Percentiles rank a stretch among this genome's conserved stretches.
Conservation (phyloP, 2,329 filamentous ascomycete genomes). For the Scedosporium apiospermum region DNA sequence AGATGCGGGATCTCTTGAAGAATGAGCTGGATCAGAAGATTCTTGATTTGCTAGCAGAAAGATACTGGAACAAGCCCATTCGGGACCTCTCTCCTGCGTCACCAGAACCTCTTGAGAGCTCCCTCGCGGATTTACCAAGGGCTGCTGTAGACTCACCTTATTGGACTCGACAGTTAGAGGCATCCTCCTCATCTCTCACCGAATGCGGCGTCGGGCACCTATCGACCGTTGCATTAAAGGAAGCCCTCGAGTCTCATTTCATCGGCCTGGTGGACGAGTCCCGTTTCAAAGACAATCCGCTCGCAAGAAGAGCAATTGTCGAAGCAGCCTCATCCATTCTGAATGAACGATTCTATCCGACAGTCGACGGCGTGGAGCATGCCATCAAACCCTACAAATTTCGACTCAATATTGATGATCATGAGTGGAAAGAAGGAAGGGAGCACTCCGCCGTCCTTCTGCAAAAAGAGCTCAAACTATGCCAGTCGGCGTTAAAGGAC, state of each 20-base stretch:
- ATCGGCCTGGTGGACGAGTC: conserved; percentile 70
- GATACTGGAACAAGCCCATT: conserved; percentile 96
- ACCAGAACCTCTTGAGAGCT: conserved; percentile 52
- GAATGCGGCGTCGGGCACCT: conserved; percentile 89
- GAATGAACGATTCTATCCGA: conserved; percentile 92
- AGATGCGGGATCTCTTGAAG: conserved; percentile 86
- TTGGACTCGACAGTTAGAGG: conserved; percentile 91
- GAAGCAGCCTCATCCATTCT: conserved; percentile 85
- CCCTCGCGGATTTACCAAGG: conserved; percentile 69
- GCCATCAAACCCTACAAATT: conserved; percentile 99
- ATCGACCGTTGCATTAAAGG: conserved; percentile 83
- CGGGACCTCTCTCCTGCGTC: conserved; percentile 63
- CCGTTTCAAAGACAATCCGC: conserved; percentile 83
- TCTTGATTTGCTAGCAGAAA: conserved; percentile 80
- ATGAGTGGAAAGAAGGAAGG: conserved; percentile 77
- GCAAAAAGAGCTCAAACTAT: conserved; percentile 80
- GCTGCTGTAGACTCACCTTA: conserved; percentile 77
- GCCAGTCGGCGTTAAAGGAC: conserved; percentile 65
- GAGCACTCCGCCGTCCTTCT: conserved; percentile 73
- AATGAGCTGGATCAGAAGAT: conserved; percentile 90
- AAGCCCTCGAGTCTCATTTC: conserved; percentile 76
- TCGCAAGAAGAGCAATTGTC: conserved; percentile 83
- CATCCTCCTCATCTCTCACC: conserved; percentile 79
- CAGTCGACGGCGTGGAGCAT: conserved; percentile 95
- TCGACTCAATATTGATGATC: conserved; percentile 86